Percentiles rank a stretch among this genome's conserved stretches.
Conservation (phyloP, 768 basidiomycete genomes). For the Calocera viscosa region DNA sequence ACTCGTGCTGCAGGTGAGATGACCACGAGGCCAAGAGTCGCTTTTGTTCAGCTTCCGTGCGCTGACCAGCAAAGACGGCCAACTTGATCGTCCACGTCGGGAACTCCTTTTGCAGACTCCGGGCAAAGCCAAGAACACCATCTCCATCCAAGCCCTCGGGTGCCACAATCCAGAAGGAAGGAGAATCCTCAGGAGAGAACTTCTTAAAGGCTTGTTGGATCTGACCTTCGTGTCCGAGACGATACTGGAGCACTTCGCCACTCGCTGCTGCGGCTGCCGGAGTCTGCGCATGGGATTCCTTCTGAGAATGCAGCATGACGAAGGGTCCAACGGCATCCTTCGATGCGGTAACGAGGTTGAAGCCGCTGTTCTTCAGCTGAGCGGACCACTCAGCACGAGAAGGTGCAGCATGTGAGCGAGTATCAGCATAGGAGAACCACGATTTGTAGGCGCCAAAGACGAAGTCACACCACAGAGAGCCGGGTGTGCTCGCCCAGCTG, state of each 20-base stretch:
- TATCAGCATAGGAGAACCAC: neutral
- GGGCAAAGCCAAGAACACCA: conserved; percentile 26
- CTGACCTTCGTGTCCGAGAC: conserved; percentile 16
- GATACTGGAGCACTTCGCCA: conserved; percentile 14
- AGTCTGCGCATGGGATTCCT: neutral
- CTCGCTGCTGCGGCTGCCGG: neutral
- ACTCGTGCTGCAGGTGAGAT: neutral
- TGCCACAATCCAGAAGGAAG: conserved; percentile 25
- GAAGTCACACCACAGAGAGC: neutral
- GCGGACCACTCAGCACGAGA: neutral
- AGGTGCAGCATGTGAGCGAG: neutral
- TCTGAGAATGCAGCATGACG: neutral
- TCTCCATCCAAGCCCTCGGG: conserved; percentile 25
- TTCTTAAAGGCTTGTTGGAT: neutral
- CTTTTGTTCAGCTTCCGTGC: conserved; percentile 15
- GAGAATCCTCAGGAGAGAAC: conserved; percentile 7
- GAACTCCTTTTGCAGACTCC: conserved; percentile 27
- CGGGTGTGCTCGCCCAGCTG: neutral
- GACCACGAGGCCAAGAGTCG: conserved; percentile 9
- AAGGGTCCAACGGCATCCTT: neutral
- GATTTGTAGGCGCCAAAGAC: neutral
- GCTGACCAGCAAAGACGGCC: conserved; percentile 22
- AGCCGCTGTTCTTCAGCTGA: neutral
- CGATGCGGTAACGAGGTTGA: neutral
- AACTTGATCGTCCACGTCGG: conserved; percentile 25